Conservation (phyloP, 176 grass and related monocot species). For the Oryza meridionalis region DNA sequence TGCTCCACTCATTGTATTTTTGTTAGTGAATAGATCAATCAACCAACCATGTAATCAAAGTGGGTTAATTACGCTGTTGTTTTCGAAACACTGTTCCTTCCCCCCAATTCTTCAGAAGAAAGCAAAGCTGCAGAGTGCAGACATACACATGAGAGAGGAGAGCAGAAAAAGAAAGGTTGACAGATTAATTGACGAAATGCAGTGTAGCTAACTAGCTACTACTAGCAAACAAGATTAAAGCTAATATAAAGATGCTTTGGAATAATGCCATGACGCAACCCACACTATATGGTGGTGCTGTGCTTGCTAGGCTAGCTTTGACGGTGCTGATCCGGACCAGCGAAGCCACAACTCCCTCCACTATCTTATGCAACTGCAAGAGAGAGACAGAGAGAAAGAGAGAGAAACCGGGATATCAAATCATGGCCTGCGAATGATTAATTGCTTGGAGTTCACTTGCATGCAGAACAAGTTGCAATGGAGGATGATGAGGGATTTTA, state of each 20-base stretch:
- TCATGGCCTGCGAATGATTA: conserved; percentile 26
- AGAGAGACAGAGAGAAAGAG: neutral
- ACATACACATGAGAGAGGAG: neutral
- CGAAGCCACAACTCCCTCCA: conserved; percentile 36
- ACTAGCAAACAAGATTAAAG: conserved; percentile 33
- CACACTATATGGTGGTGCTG: conserved; percentile 10
- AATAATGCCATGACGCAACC: conserved; percentile 24
- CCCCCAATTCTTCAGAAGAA: conserved; percentile 26
- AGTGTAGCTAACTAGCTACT: conserved; percentile 24
- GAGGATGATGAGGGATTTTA: neutral
- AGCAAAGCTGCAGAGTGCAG: conserved; percentile 21
- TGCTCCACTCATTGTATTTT: conserved; percentile 8
- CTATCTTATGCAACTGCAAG: neutral
- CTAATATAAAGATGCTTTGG: conserved; percentile 33
- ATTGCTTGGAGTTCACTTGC: neutral
- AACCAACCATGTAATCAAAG: conserved; percentile 5
- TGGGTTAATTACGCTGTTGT: conserved; percentile 11
- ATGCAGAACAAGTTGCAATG: neutral
- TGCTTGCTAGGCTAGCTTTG: neutral
- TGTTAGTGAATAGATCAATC: conserved; percentile 14
- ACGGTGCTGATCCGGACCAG: conserved; percentile 30
- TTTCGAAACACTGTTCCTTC: neutral
- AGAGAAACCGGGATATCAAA: conserved; percentile 3
- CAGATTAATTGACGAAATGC: neutral
- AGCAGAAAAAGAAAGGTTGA: neutral